Conservation (phyloP, 805 yeast species). For the Yamadazyma philogaea region DNA sequence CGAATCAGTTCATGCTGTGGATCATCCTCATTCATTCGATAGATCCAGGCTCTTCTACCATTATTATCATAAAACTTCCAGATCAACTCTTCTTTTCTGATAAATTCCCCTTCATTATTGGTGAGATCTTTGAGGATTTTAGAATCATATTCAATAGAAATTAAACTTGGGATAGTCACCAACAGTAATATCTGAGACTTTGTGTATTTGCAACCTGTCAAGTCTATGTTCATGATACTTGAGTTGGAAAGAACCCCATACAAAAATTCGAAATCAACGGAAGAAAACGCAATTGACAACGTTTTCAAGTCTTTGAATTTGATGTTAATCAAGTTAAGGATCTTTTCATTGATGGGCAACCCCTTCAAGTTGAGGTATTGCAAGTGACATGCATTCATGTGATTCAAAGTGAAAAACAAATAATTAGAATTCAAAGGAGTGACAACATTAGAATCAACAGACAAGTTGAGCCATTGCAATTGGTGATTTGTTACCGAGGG, state of each 20-base stretch:
- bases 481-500: conserved; percentile 53
- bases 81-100: conserved; percentile 28
- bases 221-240: conserved; percentile 56
- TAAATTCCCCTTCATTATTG: conserved; percentile 33
- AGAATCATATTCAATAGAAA: conserved; percentile 65
- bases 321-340: conserved; percentile 35
- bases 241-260: conserved; percentile 28
- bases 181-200: conserved; percentile 48
- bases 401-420: conserved; percentile 42
- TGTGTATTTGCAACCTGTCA: conserved; percentile 59
- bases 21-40: conserved; percentile 38
- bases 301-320: conserved; percentile 42
- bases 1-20: conserved; percentile 29
- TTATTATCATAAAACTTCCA: conserved; percentile 58
- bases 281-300: conserved; percentile 40
- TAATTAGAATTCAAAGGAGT: conserved; percentile 54
- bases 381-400: conserved; percentile 44
- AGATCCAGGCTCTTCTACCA: conserved; percentile 83
- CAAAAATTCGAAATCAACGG: conserved; percentile 36
- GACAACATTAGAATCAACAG: conserved; percentile 61
- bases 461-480: conserved; percentile 64
- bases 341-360: conserved; percentile 48
- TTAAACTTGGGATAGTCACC: conserved; percentile 35
- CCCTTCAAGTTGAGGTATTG: conserved; percentile 63
- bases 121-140: conserved; percentile 51